phyloP scores from a whole-genome alignment of 2,329 filamentous ascomycete genomes.

The Cordyceps fumosorosea region DNA sequence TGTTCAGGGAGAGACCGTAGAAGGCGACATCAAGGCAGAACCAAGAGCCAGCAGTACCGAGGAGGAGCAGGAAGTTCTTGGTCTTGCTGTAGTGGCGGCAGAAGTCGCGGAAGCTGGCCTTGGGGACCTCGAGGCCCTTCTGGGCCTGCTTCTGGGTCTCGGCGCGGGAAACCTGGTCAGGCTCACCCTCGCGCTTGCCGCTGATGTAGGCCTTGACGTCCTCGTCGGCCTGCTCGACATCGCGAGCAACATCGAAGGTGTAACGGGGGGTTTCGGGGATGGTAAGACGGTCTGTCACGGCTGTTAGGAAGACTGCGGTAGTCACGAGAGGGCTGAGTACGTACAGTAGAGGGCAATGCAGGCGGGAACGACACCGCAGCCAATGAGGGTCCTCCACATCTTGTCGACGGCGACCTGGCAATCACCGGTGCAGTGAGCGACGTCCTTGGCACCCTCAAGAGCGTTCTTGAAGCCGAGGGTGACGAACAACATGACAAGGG shows the following conservation, averaged over 20 bases:
- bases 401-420: conserved; percentile 58
- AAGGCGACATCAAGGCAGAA: conserved; percentile 62
- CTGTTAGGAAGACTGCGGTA: not conserved
- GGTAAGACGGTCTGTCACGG: conserved; percentile 52
- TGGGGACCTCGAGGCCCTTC: conserved; percentile 54
- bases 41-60: conserved; percentile 78
- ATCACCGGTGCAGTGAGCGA: conserved; percentile 44
- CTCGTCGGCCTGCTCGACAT: conserved; percentile 65
- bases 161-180: conserved; percentile 62
- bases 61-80: conserved; percentile 64
- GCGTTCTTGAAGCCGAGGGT: conserved; percentile 64
- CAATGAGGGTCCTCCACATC: conserved; percentile 80
- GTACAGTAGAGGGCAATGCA: conserved; percentile 71
- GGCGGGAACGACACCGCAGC: conserved; percentile 73
- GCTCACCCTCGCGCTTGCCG: conserved; percentile 54
- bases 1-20: conserved; percentile 69
- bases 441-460: conserved; percentile 44
- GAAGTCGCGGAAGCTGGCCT: conserved; percentile 70
- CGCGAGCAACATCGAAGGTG: conserved; percentile 73
- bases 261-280: conserved; percentile 86
- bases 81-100: conserved; percentile 60
- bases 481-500: conserved; percentile 69
- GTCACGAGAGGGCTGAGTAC: conserved; percentile 11
- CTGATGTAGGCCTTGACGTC: conserved; percentile 70
- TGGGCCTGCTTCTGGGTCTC: conserved; percentile 47